These are phyloP conservation scores for Yarrowia alimentaria DNA, from an alignment of 805 yeast genomes.

Conservation along the genomic window DNA sequence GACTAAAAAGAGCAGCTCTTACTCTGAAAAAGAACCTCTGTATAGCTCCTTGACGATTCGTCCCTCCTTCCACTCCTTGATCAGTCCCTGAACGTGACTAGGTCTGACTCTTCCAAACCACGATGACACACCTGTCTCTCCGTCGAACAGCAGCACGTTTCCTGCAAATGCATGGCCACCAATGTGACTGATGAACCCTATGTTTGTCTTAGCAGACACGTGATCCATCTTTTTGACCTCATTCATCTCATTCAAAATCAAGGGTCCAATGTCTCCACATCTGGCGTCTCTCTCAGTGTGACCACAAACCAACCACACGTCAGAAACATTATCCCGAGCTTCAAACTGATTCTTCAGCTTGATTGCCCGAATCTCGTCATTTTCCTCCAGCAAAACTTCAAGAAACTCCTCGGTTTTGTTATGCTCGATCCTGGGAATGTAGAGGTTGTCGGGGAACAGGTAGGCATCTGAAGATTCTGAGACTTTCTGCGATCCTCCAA, in stretches of 20 bases:
- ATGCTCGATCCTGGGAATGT: constrained; percentile 32
- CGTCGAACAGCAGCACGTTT: constrained; percentile 56
- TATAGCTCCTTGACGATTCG: constrained; percentile 54
- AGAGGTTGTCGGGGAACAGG: constrained; percentile 55
- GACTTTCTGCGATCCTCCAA: no score
- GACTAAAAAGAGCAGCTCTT: no score
- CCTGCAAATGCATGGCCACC: constrained; percentile 92
- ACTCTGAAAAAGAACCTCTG: constrained; percentile 15
- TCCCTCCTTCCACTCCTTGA: constrained; percentile 49
- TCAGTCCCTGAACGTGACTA: constrained; percentile 61
- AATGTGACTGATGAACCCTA: constrained; percentile 50
- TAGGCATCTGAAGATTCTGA: constrained; percentile 43
- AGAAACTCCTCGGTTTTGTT: not conserved
- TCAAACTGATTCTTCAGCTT: constrained; percentile 30
- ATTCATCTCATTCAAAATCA: constrained; percentile 38
- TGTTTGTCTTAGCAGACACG: constrained; percentile 35
- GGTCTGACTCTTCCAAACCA: constrained; percentile 83
- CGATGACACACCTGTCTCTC: constrained; percentile 35
- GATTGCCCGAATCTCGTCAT: constrained; percentile 27
- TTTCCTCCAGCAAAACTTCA: not conserved
- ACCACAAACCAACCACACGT: constrained; percentile 54
- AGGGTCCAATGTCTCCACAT: constrained; percentile 67
- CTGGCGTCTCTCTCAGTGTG: constrained; percentile 61
- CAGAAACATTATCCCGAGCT: constrained; percentile 13
- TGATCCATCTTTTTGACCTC: not conserved